Percentiles rank a stretch among this genome's conserved stretches.
Conservation (phyloP, 2,329 filamentous ascomycete species). For the Claviceps paspali region DNA sequence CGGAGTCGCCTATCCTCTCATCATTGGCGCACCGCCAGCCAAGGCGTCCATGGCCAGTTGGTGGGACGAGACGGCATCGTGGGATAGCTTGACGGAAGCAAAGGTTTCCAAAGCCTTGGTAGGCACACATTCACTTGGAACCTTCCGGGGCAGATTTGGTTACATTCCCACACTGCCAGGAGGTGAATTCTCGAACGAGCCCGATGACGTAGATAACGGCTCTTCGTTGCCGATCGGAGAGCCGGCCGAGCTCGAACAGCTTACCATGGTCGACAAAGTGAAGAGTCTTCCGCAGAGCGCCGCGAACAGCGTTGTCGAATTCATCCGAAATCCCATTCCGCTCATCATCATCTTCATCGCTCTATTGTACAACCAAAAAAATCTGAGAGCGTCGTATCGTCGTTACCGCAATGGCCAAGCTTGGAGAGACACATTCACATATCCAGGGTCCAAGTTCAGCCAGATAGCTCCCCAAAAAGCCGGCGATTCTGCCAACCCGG, state of each 20-base stretch:
- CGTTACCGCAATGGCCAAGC: conserved; percentile 17
- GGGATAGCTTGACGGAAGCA: conserved; percentile 23
- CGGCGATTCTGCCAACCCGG: background rate
- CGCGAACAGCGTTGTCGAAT: conserved; percentile 34
- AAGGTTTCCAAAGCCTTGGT: conserved; percentile 48
- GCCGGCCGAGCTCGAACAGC: conserved; percentile 17
- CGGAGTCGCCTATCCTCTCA: conserved; percentile 69
- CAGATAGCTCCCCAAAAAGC: background rate
- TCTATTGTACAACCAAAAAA: conserved; percentile 30
- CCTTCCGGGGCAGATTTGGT: conserved; percentile 14
- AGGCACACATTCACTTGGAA: conserved; percentile 50
- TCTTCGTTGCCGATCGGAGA: conserved; percentile 16
- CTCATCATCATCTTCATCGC: conserved; percentile 28
- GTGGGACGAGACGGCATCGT: conserved; percentile 26
- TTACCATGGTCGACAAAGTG: conserved; percentile 33
- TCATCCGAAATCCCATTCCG: conserved; percentile 39
- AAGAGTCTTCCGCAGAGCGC: conserved; percentile 35
- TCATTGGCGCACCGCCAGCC: conserved; percentile 48
- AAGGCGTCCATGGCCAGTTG: conserved; percentile 30
- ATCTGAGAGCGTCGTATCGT: conserved; percentile 25
- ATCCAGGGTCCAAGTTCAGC: conserved; percentile 3
- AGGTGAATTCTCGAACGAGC: conserved; percentile 12
- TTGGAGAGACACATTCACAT: conserved; percentile 12
- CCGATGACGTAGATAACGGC: conserved; percentile 19
- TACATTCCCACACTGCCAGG: conserved; percentile 24